Base-by-base conservation (phyloP, 495 filamentous ascomycete genomes). In the Hypoxylon rickii region DNA sequence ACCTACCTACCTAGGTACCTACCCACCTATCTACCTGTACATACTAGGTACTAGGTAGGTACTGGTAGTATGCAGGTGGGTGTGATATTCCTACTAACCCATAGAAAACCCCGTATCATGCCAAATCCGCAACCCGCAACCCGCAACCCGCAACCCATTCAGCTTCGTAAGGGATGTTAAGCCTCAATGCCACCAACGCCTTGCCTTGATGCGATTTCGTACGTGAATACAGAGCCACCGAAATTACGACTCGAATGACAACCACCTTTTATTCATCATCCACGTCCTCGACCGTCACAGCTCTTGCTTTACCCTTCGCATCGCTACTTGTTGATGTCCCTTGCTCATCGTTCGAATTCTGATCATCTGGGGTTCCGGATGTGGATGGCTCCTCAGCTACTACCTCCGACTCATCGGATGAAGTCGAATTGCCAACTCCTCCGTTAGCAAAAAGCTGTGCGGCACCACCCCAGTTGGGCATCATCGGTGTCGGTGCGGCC, bases 391-490 rank as follows among this genome's bases (percentile, higher is more conserved):
- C 60, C 12, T 49, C 58, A 17, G 54, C 38, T 33, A 22, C 45
- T 12, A 50, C 34, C 20, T 55, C 39, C 6, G 45, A 33, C 24
- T 49, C 42, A 19, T 65, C 61, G 10, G 26, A 42, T 16, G 45
- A 19, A 37, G 53, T 32, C 0, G 61, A 55, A 33, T 43, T 45
- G 7, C 55, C 36, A 32, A 32, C 44, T 18, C 51, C 55, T 19
- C 51, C 50, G 44, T 55, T 51, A 6, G 64, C 53, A 22, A 75
- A 73, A 1, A 77, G 58, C 48, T 74, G 76, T 3, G 70, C 53
- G 3, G 64, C 42, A 1, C 72, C 67, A 13, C 73, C 73, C 76
- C 76, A 79, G 40, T 71, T 74, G n/a, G 76, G 76, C 34, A 65
- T 50, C 4, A 73, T 58, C 2, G 75, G 72, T 3, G 65, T 73